phyloP scores from a whole-genome alignment of 495 filamentous ascomycete species.

The Letharia lupina region DNA sequence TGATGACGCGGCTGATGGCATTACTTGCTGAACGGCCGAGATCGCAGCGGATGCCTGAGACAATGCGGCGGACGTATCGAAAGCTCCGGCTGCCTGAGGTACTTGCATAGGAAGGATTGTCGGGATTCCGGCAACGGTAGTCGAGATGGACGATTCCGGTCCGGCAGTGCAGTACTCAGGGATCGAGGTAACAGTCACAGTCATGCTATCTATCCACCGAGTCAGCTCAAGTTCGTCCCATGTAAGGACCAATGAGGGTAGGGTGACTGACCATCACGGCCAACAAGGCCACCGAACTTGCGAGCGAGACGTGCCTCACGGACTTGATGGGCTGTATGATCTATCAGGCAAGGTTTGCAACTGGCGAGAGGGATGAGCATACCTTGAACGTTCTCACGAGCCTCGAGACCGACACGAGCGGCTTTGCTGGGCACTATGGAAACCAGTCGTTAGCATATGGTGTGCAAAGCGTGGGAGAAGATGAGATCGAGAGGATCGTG shows the following conservation, averaged over 20 bases:
- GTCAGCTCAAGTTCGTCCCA: not conserved
- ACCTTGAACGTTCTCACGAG: constrained; percentile 13
- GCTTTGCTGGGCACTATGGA: not conserved
- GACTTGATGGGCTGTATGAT: constrained; percentile 4
- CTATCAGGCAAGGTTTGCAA: not conserved
- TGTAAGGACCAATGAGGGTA: not conserved
- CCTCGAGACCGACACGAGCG: constrained; percentile 2
- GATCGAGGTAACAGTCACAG: constrained; percentile 6
- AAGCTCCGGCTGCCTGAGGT: not conserved
- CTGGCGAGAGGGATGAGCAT: not conserved
- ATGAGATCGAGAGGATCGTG: not conserved
- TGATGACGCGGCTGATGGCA: not conserved
- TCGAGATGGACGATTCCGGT: not conserved
- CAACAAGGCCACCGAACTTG: constrained; percentile 5
- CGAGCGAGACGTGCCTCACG: constrained; percentile 12
- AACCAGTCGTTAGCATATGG: not conserved
- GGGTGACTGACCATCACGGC: constrained; percentile 10
- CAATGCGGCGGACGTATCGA: not conserved
- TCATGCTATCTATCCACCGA: not conserved
- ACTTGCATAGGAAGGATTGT: not conserved
- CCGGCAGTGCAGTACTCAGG: constrained; percentile 3
- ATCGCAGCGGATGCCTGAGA: constrained; percentile 9
- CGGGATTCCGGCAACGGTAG: not conserved
- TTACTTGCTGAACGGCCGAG: not conserved
- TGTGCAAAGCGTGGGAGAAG: not conserved